A percentile compares a stretch with the other conserved stretches of the same genome.
These are phyloP conservation scores for Chlorella sp. DNA, from an alignment of 139 green algal genomes.

Conservation along the genomic window DNA sequence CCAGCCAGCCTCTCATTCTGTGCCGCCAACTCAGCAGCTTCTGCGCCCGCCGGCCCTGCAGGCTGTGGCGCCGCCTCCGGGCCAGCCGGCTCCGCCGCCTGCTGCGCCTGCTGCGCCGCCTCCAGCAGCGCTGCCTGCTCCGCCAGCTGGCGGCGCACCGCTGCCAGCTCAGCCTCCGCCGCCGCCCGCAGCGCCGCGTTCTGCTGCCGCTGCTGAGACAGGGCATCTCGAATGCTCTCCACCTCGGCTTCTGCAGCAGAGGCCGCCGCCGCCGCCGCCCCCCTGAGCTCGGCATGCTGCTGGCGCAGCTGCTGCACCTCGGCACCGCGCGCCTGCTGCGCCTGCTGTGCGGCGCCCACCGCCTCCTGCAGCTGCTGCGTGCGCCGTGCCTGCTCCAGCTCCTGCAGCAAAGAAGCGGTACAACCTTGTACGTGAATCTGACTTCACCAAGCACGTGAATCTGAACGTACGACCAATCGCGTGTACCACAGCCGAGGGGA, in stretches of 20 bases:
- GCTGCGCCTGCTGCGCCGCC: neutral
- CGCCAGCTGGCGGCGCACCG: slow-evolving; percentile 3
- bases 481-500: neutral
- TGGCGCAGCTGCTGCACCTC: slow-evolving; percentile 13
- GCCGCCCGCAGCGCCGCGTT: neutral
- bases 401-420: slow-evolving; percentile 2
- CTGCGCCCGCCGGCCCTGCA: neutral
- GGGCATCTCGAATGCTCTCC: neutral
- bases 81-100: neutral
- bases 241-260: neutral
- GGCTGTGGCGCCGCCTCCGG: neutral
- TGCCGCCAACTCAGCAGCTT: neutral
- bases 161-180: slow-evolving; percentile 14
- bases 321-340: neutral
- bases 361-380: slow-evolving; percentile 24
- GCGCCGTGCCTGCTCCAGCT: slow-evolving; percentile 21
- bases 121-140: neutral
- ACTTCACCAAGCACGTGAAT: no score
- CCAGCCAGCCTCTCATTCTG: slow-evolving; percentile 2
- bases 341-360: neutral
- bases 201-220: slow-evolving; percentile 19
- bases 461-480: no score
- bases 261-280: neutral
- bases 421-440: no score
- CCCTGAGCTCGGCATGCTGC: neutral